Base-by-base conservation (phyloP, 306 rosid genomes). In the Malus orientalis region DNA sequence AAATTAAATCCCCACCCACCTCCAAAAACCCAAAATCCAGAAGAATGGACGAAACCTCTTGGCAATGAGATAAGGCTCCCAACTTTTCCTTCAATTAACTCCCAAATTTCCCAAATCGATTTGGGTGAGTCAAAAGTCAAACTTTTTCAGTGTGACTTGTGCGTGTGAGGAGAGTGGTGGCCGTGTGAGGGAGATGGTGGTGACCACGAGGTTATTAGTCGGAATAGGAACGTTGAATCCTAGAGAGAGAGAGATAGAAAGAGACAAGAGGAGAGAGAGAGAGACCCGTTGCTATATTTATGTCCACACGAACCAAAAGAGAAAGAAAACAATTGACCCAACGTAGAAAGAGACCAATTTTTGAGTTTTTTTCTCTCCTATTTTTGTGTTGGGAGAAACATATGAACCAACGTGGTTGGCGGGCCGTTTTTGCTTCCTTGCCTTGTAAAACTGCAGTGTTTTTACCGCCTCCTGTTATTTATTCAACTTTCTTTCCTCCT, bases 351-450 rank as follows among this genome's bases (percentile, higher is more conserved):
- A 54, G 44, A 33, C 23, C 57, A 15, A 47, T 16, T 68, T 42
- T 16, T 68, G 32, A 42, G 72, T 36, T 27, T 0, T 69, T 51
- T 71, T 32, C 12, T 36, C 20, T 51, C 8, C 55, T 27, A 7
- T 40, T 16, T 18, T 60, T 12, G 36, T 60, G 2, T 5, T 10
- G 42, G 77, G 42, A 42, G 45, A 19, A 29, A 61, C 69, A 27
- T 62, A 62, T 29, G 70, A 19, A 44, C 69, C 78, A 29, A 74
- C 78, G 70, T 5, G 7, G 60, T 62, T 45, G 78, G 70, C 70
- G 78, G 70, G 47, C 78, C 78, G 78, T 67, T 53, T 74, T 62
- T 62, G 70, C 61, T 62, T 74, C 70, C 1, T 74, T 62, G 78
- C 78, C 78, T 47, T 44, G 69, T 74, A 74, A 74, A 74, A 27